phyloP scores from a whole-genome alignment of 2,329 filamentous ascomycete genomes.

The Calcarisporium arbuscula region DNA sequence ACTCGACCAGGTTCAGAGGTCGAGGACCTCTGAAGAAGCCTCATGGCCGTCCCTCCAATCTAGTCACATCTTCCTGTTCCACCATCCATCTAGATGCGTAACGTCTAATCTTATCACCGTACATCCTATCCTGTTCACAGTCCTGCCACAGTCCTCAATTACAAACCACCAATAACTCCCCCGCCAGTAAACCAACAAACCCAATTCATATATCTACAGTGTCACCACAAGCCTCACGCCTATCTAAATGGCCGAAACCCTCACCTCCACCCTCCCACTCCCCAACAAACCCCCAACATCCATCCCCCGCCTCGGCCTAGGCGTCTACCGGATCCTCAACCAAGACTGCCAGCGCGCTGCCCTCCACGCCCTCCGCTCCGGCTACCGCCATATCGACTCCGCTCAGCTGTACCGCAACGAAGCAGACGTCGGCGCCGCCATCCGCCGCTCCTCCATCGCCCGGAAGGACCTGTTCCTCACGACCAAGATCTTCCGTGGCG shows the following conservation, averaged over 20 bases:
- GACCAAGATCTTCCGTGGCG: slow-evolving; percentile 53
- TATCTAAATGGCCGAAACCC: slow-evolving; percentile 6
- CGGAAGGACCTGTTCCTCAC: slow-evolving; percentile 61
- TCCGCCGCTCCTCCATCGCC: slow-evolving; percentile 48
- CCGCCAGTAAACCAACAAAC: too few species aligned
- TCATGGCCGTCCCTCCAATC: too few species aligned
- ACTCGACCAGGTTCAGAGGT: too few species aligned
- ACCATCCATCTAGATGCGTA: too few species aligned
- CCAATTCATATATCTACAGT: too few species aligned
- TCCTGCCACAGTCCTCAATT: too few species aligned
- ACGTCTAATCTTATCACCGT: too few species aligned
- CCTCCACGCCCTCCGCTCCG: slow-evolving; percentile 42
- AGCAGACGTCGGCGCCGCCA: slow-evolving; percentile 55
- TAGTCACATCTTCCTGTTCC: too few species aligned
- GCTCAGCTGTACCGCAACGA: slow-evolving; percentile 63
- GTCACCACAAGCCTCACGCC: background rate
- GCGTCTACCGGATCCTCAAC: slow-evolving; percentile 57
- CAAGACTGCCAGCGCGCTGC: slow-evolving; percentile 1
- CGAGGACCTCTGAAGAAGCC: too few species aligned
- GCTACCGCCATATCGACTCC: slow-evolving; percentile 61
- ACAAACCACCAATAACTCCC: too few species aligned
- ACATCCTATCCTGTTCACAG: too few species aligned
- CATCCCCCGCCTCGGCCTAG: slow-evolving; percentile 65
- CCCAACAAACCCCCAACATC: slow-evolving; percentile 11
- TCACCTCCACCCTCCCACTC: slow-evolving; percentile 15